Percentiles rank a stretch among this genome's conserved stretches.
Evolutionary conservation across 2,329 filamentous ascomycete species (phyloP).

Genomic region (Ceratocystiopsis minuta): DNA sequence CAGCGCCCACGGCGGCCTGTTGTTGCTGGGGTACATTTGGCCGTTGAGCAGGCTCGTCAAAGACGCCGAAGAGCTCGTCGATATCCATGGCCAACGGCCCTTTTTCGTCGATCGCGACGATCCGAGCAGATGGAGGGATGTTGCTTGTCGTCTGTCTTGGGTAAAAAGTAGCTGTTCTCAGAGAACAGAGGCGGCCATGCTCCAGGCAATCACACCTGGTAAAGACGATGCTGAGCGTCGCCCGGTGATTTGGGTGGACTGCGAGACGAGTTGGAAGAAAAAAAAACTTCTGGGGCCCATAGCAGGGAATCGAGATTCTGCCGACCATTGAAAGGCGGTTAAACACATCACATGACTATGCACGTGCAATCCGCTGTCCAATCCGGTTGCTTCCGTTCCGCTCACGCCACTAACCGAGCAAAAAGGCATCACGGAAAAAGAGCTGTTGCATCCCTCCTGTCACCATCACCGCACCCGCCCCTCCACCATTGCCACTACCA

Average conservation of each 20-base stretch:
- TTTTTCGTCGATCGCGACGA: too few relatives aligned
- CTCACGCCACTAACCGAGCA: not conserved
- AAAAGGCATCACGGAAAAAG: too few relatives aligned
- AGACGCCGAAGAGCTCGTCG: constrained; percentile 72
- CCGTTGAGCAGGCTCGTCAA: constrained; percentile 46
- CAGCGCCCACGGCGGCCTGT: constrained; percentile 26
- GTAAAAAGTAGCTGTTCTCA: not conserved
- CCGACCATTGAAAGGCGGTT: too few relatives aligned
- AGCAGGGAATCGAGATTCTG: too few relatives aligned
- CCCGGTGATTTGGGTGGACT: constrained; percentile 1
- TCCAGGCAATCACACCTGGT: not conserved
- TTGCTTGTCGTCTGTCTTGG: not conserved
- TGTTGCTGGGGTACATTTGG: constrained; percentile 7
- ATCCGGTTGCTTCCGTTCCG: not conserved
- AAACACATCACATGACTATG: too few relatives aligned
- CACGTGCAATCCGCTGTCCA: not conserved
- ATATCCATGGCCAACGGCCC: constrained; percentile 21
- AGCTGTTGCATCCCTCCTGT: not conserved
- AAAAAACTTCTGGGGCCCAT: too few relatives aligned
- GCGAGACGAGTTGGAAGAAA: too few relatives aligned
- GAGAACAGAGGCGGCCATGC: constrained; percentile 1
- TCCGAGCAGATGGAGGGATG: not conserved
- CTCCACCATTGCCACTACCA: constrained; percentile 4
- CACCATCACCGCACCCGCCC: too few relatives aligned
- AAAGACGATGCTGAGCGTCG: constrained; percentile 1